Base-by-base conservation (phyloP, 768 basidiomycete genomes). In the Leucosporidium yakuticum region DNA sequence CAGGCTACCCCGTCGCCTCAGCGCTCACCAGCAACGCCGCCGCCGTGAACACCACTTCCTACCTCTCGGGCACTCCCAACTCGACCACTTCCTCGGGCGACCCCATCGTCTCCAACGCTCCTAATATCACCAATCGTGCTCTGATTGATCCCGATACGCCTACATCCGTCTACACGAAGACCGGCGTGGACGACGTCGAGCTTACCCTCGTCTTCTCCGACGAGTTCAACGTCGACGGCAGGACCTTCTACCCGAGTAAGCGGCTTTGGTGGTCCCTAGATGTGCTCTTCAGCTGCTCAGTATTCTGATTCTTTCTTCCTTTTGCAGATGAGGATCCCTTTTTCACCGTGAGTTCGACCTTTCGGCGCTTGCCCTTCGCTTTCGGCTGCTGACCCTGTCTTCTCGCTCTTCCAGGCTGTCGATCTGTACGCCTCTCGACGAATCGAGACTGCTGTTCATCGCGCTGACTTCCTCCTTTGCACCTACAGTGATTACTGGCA, bases 161-260 rank as follows among this genome's bases (percentile, higher is more conserved):
- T 2, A 58, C 79, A 4, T 77, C 80, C 12, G 88, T 80, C 15
- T 77, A 79, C 60, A 83, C 84, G 29, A 83, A 86, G 12, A 83
- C 80, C 7, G 89, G 88, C 9, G 88, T 83, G 69, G 89, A 95
- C 75, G 92, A 91, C 5, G 81, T 86, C 64, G 79, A 81, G 6
- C 93, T 71, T n/a, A 80, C 86, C 62, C 85, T 97, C 32, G 88
- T 90, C 4, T 97, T 92, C 80, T 90, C 88, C 62, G 89, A 90
- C 62, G 62, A 57, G 78, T 95, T 86, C 83, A 86, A 85, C 81
- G 84, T 70, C 76, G 87, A 81, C 73, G 92, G 81, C 71, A 87
- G 76, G 79, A 88, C 82, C 78, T 89, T 85, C 83, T 91, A 73
- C 83, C 87, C 78, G 11, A 44, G 39, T 44, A 15, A 44, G 39